Percentiles rank a stretch among this genome's conserved stretches.
phyloP scores from a whole-genome alignment of 257 asterid genomes.

The Paulownia fortunei region DNA sequence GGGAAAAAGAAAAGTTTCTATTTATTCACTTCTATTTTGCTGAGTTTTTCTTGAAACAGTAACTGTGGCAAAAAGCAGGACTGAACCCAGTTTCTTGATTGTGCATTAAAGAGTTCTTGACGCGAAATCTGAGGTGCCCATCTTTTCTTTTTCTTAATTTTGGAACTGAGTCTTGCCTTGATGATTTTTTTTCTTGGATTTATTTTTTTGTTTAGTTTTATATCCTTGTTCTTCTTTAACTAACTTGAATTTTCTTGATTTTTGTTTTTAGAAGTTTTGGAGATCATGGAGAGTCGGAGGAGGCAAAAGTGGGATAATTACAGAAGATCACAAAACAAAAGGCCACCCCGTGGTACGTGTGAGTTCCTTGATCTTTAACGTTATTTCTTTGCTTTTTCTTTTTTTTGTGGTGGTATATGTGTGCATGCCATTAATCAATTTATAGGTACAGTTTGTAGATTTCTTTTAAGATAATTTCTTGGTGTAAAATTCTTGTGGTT shows the following conservation, averaged over 20 bases:
- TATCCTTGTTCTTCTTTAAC: neutral
- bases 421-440: neutral
- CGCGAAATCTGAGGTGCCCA: slow-evolving; percentile 44
- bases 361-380: slow-evolving; percentile 20
- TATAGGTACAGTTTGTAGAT: neutral
- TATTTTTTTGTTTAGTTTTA: neutral
- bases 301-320: slow-evolving; percentile 38
- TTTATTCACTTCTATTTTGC: slow-evolving; percentile 10
- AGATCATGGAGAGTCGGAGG: slow-evolving; percentile 50
- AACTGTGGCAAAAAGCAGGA: slow-evolving; percentile 21
- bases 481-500: slow-evolving; percentile 27
- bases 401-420: neutral
- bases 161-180: slow-evolving; percentile 3
- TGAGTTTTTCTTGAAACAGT: slow-evolving; percentile 30
- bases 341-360: slow-evolving; percentile 45
- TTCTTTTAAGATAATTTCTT: neutral
- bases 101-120: neutral
- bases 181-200: neutral
- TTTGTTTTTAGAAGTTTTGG: slow-evolving; percentile 18
- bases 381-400: neutral
- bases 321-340: slow-evolving; percentile 43
- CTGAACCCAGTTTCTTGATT: slow-evolving; percentile 18
- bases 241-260: neutral
- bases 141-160: neutral
- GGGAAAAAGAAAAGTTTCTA: neutral